These are phyloP conservation scores for Tritrichomonas foetus DNA, from an alignment of 208 protist genomes.

Conservation along the genomic window DNA sequence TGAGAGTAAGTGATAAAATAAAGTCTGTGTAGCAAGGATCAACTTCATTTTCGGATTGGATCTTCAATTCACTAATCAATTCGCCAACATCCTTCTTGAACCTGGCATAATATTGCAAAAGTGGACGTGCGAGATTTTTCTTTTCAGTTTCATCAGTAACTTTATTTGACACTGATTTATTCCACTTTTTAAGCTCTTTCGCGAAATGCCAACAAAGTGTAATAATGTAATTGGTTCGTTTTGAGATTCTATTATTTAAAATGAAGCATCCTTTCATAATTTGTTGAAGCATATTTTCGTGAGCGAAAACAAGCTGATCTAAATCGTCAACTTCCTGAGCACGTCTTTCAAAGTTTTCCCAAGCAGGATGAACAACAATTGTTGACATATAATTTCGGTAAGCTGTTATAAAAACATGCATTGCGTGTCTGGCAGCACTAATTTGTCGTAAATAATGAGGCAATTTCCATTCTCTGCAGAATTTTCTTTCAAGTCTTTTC, in stretches of 20 bases:
- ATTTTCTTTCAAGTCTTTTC: constrained; percentile 25
- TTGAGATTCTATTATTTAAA: not conserved
- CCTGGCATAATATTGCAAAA: not conserved
- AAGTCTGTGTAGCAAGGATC: not conserved
- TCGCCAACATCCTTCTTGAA: not conserved
- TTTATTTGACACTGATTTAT: not conserved
- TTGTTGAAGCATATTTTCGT: constrained; percentile 14
- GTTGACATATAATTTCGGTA: not conserved
- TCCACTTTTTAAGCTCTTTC: not conserved
- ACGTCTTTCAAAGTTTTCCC: not conserved
- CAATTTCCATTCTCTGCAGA: not conserved
- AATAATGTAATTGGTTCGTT: not conserved
- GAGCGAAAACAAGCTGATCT: not conserved
- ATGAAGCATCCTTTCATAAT: constrained; percentile 6
- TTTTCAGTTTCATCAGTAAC: not conserved
- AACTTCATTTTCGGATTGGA: not conserved
- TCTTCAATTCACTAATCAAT: not conserved
- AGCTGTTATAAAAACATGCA: not conserved
- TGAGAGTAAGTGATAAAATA: not conserved
- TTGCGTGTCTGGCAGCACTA: not conserved
- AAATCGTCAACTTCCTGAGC: not conserved
- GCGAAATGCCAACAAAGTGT: not conserved
- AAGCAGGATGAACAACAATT: not conserved
- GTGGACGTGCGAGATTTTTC: not conserved
- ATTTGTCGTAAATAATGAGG: not conserved